phyloP scores from a whole-genome alignment of 176 grass and related monocot genomes.

The Zea mays region DNA sequence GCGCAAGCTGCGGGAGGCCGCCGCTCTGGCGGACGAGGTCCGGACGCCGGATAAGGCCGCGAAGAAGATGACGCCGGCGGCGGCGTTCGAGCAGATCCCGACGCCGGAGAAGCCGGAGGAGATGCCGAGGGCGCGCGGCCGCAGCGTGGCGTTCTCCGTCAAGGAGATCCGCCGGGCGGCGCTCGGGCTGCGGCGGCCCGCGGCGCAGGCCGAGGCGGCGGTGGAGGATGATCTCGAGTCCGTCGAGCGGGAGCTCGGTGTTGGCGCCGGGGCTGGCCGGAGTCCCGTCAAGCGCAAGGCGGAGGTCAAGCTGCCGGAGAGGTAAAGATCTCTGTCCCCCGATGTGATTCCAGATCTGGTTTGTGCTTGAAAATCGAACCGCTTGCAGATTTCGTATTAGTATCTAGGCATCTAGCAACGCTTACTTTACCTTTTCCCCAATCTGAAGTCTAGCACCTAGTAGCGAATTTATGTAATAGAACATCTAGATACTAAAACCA shows the following conservation, averaged over 20 bases:
- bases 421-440: neutral
- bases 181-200: conserved; percentile 38
- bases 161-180: conserved; percentile 56
- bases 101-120: conserved; percentile 59
- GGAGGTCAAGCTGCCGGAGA: conserved; percentile 60
- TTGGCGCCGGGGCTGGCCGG: conserved; percentile 1
- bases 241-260: conserved; percentile 45
- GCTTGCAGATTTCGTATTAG: neutral
- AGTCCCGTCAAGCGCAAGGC: conserved; percentile 40
- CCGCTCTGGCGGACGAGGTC: neutral
- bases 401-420: neutral
- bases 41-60: conserved; percentile 32
- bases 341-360: neutral
- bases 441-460: neutral
- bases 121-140: conserved; percentile 30
- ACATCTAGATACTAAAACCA: neutral
- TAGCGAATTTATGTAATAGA: neutral
- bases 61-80: neutral
- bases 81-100: conserved; percentile 34
- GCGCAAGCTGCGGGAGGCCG: conserved; percentile 22
- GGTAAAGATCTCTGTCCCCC: conserved; percentile 34
- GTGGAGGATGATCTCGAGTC: conserved; percentile 46
- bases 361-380: neutral
- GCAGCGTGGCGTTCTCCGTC: conserved; percentile 64
- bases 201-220: neutral